These are phyloP conservation scores for Eleusine indica DNA, from an alignment of 176 grass and related monocot species.

Conservation along the genomic window DNA sequence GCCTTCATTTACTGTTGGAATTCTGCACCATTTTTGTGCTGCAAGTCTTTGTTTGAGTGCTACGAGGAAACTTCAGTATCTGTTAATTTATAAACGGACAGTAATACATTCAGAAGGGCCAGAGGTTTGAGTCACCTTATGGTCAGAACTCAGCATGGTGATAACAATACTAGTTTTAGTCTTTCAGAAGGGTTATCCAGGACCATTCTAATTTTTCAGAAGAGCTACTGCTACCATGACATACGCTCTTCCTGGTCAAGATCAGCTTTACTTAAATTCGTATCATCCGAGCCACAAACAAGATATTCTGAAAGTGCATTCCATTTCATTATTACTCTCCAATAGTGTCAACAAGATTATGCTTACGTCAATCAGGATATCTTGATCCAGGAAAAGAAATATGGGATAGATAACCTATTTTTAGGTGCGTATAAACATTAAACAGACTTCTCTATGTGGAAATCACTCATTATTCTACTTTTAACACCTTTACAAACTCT, in stretches of 20 bases:
- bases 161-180: neutral
- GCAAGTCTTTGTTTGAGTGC: neutral
- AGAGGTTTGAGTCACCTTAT: neutral
- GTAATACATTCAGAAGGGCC: neutral
- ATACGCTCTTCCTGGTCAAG: neutral
- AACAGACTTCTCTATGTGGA: neutral
- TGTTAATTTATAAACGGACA: neutral
- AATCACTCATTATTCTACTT: constrained; percentile 26
- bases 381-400: constrained; percentile 4
- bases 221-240: neutral
- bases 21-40: constrained; percentile 30
- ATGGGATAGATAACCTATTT: neutral
- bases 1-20: constrained; percentile 8
- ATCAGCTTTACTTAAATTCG: neutral
- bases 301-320: neutral
- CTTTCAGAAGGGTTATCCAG: neutral
- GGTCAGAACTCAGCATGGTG: neutral
- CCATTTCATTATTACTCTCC: neutral
- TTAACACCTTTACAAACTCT: neutral
- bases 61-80: neutral
- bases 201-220: neutral
- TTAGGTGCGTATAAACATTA: neutral
- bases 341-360: neutral
- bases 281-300: neutral
- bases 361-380: neutral